Percentiles rank a stretch among this genome's conserved stretches.
Conservation (phyloP, 768 basidiomycete genomes). For the Amanita pallidorosea region DNA sequence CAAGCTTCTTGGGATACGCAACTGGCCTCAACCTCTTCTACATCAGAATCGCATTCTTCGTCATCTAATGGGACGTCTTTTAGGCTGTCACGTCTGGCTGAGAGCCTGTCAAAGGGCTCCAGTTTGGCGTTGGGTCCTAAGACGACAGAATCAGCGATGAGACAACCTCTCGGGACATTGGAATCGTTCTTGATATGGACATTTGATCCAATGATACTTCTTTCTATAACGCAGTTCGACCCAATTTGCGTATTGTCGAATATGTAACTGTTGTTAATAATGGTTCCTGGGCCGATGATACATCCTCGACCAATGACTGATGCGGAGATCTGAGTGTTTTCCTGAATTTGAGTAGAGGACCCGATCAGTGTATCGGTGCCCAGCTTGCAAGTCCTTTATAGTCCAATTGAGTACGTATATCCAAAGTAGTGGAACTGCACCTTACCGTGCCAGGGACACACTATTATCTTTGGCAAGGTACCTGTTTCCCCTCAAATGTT, state of each 20-base stretch:
- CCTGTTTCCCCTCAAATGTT: slow-evolving; percentile 79
- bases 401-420: not conserved
- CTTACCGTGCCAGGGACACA: slow-evolving; percentile 74
- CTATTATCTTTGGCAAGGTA: slow-evolving; percentile 77
- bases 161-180: slow-evolving; percentile 59
- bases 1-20: slow-evolving; percentile 22
- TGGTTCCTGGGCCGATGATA: slow-evolving; percentile 56
- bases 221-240: slow-evolving; percentile 57
- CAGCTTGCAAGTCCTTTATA: slow-evolving; percentile 66
- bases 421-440: not conserved
- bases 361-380: slow-evolving; percentile 82
- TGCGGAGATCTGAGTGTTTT: slow-evolving; percentile 51
- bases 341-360: slow-evolving; percentile 55
- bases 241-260: slow-evolving; percentile 73
- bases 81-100: slow-evolving; percentile 32
- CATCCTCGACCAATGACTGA: slow-evolving; percentile 78
- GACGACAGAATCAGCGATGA: slow-evolving; percentile 75
- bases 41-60: slow-evolving; percentile 44
- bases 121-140: slow-evolving; percentile 66
- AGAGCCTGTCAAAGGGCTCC: slow-evolving; percentile 62
- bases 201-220: slow-evolving; percentile 72
- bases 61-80: slow-evolving; percentile 21
- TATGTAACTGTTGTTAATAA: slow-evolving; percentile 70
- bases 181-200: slow-evolving; percentile 64
- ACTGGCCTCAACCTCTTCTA: slow-evolving; percentile 58